Evolutionary conservation across 352 stramenopile species (phyloP), one percentile per base, ranked within the genome.

Genomic region (Saprolegnia parasitica): DNA sequence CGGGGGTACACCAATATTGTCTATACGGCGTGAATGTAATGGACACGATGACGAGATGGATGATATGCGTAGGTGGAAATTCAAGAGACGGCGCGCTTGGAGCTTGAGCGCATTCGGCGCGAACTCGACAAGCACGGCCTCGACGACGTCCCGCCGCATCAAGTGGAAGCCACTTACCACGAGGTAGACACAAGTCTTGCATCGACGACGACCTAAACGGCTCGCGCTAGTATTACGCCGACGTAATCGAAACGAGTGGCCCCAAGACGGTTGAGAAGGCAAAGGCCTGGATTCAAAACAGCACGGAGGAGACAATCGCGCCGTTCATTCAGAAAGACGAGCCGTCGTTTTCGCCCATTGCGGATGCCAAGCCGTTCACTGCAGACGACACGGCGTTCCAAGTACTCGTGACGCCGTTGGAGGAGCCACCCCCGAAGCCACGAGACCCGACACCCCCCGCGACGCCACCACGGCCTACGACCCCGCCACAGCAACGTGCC

Each of bases 241-340:
- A 80, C 0, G 78, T 93, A 0, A 73, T 91, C 15, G 72, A 73
- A 0, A 79, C 77, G 3, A 88, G 62, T 0, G 83, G 85, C 3
- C 76, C 85, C 0, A 72, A 74, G 4, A 88, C 91, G 18, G 82
- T 91, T 35, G 72, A 86, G 47, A 79, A 88, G 24, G 85, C 85
- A 4, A 80, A 89, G 58, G 73, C 73, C 29, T 93, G 81, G 82
- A 79, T 93, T n/a, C 63, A 72, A 4, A 84, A 81, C 4, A 39
- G 86, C 4, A 68, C 75, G 13, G 72, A 56, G 4, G 79, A 86
- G 20, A 74, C 67, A 4, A 65, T 80, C 21, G 73, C 73, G 15
- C 50, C 72, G 15, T 91, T 87, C 67, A 74, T 91, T 46, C 84
- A 93, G 66, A 72, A 83, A 23, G 85, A 90, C 20, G 89, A 86